These are phyloP conservation scores for peach (Prunus persica) DNA, from an alignment of 306 rosid genomes.

Conservation along the genomic window DNA sequence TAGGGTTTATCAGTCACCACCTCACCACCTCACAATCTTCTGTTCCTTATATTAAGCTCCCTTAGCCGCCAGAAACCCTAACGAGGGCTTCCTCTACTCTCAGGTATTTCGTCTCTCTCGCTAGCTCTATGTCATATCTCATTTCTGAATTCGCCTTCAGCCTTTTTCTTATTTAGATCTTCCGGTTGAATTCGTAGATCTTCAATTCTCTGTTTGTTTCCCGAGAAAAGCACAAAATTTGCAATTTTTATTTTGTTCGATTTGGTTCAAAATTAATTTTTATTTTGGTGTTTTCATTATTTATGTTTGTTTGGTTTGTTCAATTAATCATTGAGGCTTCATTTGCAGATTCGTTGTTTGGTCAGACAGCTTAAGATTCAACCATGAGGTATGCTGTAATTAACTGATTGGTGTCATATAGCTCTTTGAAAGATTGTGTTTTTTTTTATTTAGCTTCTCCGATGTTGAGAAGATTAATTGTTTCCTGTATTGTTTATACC, in stretches of 20 bases:
- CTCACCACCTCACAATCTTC: not conserved
- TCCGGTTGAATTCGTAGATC: not conserved
- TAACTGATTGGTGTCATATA: not conserved
- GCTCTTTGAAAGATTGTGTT: not conserved
- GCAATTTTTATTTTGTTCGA: not conserved
- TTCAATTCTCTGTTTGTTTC: constrained; percentile 9
- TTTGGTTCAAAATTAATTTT: not conserved
- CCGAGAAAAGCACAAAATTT: not conserved
- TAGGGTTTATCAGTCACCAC: not conserved
- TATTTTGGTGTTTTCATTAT: not conserved
- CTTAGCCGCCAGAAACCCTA: constrained; percentile 27
- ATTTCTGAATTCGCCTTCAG: not conserved
- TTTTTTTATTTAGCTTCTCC: not conserved
- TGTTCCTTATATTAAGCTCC: not conserved
- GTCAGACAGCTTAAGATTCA: constrained; percentile 15
- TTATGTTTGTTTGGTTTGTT: not conserved
- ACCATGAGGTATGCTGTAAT: constrained; percentile 52
- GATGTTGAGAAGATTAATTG: too few relatives aligned
- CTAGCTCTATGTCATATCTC: not conserved
- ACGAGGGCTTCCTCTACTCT: constrained; percentile 10
- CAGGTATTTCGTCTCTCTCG: constrained; percentile 24
- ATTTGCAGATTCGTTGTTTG: constrained; percentile 34
- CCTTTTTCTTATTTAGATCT: not conserved
- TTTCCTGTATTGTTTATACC: too few relatives aligned
- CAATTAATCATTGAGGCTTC: not conserved